Evolutionary conservation across 176 grass and related monocot genomes (phyloP).

Genomic region (Bolboschoenus planiculmis): DNA sequence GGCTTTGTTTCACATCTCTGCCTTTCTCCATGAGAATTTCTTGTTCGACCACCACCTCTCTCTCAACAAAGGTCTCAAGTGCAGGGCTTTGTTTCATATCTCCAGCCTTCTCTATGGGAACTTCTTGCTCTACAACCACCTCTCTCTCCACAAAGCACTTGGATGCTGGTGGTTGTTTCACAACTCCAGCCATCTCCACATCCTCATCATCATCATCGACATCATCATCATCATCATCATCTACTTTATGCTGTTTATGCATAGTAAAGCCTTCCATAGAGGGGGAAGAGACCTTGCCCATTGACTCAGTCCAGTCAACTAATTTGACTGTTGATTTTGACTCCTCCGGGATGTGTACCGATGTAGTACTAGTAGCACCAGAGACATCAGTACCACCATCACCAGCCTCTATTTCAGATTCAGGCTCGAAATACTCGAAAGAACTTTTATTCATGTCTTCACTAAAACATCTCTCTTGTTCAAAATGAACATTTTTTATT

Average conservation of each 20-base stretch:
- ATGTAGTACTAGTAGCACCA: conserved; percentile 27
- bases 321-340: conserved; percentile 47
- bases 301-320: conserved; percentile 37
- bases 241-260: neutral
- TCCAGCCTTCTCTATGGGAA: neutral
- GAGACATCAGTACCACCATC: conserved; percentile 47
- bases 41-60: conserved; percentile 24
- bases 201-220: neutral
- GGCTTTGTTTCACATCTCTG: neutral
- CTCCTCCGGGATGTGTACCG: conserved; percentile 44
- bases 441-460: conserved; percentile 30
- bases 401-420: conserved; percentile 40
- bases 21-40: neutral
- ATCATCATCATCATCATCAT: neutral
- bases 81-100: neutral
- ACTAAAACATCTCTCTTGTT: conserved; percentile 50
- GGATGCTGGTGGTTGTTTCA: neutral
- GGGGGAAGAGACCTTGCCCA: conserved; percentile 26
- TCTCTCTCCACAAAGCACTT: conserved; percentile 7
- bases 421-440: conserved; percentile 23
- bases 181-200: conserved; percentile 1
- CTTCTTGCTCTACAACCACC: neutral
- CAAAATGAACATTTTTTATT: conserved; percentile 30
- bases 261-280: conserved; percentile 10
- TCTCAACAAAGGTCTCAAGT: neutral